These are phyloP conservation scores for Podaxis sp. DNA, from an alignment of 768 basidiomycete species.

Conservation along the genomic window DNA sequence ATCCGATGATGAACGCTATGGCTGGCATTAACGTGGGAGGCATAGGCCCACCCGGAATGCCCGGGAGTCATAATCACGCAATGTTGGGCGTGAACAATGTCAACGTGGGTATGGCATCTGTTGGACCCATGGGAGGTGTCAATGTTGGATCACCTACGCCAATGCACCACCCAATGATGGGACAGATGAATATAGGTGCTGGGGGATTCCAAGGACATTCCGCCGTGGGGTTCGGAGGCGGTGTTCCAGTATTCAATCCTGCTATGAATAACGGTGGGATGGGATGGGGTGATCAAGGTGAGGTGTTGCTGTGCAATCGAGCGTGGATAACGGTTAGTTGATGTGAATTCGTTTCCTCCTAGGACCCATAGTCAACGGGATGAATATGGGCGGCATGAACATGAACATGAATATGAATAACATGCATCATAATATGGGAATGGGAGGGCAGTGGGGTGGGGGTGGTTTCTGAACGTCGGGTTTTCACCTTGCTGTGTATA, in stretches of 20 bases:
- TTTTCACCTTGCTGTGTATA: background rate
- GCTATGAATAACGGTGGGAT: slow-evolving; percentile 15
- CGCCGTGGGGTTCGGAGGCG: slow-evolving; percentile 28
- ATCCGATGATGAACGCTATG: slow-evolving; percentile 17
- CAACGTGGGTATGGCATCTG: slow-evolving; percentile 10
- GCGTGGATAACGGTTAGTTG: slow-evolving; percentile 12
- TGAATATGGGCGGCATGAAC: slow-evolving; percentile 21
- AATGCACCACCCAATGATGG: slow-evolving; percentile 25
- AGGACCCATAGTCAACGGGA: slow-evolving; percentile 19
- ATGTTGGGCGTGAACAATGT: slow-evolving; percentile 9
- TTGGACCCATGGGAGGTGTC: slow-evolving; percentile 14
- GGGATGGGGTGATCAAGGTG: slow-evolving; percentile 14
- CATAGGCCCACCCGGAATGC: slow-evolving; percentile 14
- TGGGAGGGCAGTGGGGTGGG: slow-evolving; percentile 19
- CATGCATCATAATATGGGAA: slow-evolving; percentile 21
- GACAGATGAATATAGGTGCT: slow-evolving; percentile 33
- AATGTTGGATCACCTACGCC: slow-evolving; percentile 15
- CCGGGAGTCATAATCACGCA: slow-evolving; percentile 3
- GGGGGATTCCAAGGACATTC: slow-evolving; percentile 11
- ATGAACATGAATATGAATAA: slow-evolving; percentile 17
- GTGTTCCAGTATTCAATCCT: slow-evolving; percentile 12
- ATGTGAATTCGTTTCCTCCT: background rate
- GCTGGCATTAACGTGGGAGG: slow-evolving; percentile 17
- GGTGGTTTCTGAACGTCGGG: slow-evolving; percentile 14
- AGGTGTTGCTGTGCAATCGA: slow-evolving; percentile 7